Evolutionary conservation across 306 rosid species (phyloP), one percentile per base, ranked within the genome.

Genomic region (Calophaca sinica): DNA sequence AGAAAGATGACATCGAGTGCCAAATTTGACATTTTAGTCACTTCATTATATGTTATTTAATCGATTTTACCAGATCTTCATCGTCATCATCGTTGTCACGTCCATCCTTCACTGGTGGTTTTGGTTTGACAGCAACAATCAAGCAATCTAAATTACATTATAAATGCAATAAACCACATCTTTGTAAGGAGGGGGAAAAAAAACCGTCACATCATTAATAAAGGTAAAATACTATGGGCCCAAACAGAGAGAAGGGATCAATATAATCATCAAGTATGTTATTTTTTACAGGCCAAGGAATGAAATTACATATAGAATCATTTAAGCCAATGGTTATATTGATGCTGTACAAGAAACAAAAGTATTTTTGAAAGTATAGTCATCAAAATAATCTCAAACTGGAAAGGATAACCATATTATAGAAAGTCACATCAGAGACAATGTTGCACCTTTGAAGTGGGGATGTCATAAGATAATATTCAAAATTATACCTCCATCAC

Each of bases 111-210:
- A 83, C 86, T 2, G 99, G 97, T 39, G 96, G 90, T 87, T 85
- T 94, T 63, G 99, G 99, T 84, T 90, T 94, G 69, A 94, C 96
- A 76, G 93, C 97, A 84, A 92, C 94, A 71, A 89, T 87, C 65
- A 91, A 75, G 63, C 90, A 81, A 86, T 94, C 97, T 94, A 62
- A 62, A 78, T 3, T 4, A 33, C 26, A 20, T 20, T 20, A 55
- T 38, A 64, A 41, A 68, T 20, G 29, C 33, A 67, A 73, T 28
- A 44, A 69, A 81, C 76, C 29, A 15, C 65, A 6, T 39, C 11
- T 73, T 38, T 57, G 73, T 36, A 60, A 46, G 33, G n/a, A n/a
- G n/a, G n/a, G n/a, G n/a, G 52, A 83, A 63, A 70, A 41, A 20
- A 58, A 81, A 75, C 55, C 5, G 14, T 9, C 31, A 45, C 9